Conservation (phyloP, 2,329 filamentous ascomycete species). For the Beauveria australis region DNA sequence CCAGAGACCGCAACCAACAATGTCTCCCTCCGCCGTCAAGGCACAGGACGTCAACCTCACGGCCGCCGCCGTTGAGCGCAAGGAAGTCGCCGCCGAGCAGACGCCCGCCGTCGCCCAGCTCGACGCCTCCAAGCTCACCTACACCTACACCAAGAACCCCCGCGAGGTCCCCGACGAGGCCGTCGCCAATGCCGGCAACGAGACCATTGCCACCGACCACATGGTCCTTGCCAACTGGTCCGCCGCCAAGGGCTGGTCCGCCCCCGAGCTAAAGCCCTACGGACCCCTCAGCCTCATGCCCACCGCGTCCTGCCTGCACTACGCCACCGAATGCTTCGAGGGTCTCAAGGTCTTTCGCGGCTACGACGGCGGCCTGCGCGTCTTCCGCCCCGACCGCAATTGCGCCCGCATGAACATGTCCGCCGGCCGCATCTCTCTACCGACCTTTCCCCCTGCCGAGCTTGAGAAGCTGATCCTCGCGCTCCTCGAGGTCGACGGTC, state of each 20-base stretch:
- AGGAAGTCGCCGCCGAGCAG: slow-evolving; percentile 24
- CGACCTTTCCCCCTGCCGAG: slow-evolving; percentile 61
- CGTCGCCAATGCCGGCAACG: slow-evolving; percentile 35
- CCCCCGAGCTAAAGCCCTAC: slow-evolving; percentile 68
- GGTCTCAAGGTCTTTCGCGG: slow-evolving; percentile 77
- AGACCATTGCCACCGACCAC: slow-evolving; percentile 70
- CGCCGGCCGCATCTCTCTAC: slow-evolving; percentile 61
- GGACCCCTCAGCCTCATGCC: slow-evolving; percentile 71
- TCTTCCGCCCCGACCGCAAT: slow-evolving; percentile 73
- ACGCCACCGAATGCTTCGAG: slow-evolving; percentile 88
- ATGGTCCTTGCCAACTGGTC: slow-evolving; percentile 74
- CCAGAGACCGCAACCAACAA: slow-evolving; percentile 19
- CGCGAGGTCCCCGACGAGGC: slow-evolving; percentile 45
- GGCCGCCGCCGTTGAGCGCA: slow-evolving; percentile 42
- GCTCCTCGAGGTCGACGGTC: slow-evolving; percentile 64
- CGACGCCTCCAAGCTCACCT: slow-evolving; percentile 53
- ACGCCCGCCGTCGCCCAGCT: slow-evolving; percentile 47
- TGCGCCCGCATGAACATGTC: slow-evolving; percentile 55
- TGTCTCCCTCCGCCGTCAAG: slow-evolving; percentile 41
- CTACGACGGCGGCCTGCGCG: slow-evolving; percentile 61
- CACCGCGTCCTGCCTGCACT: slow-evolving; percentile 74
- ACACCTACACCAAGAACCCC: slow-evolving; percentile 42
- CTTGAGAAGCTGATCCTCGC: slow-evolving; percentile 65
- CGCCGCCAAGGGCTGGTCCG: slow-evolving; percentile 57
- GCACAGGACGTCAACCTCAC: slow-evolving; percentile 44